Evolutionary conservation across 2,329 filamentous ascomycete species (phyloP).

Genomic region (Sporothrix humicola): DNA sequence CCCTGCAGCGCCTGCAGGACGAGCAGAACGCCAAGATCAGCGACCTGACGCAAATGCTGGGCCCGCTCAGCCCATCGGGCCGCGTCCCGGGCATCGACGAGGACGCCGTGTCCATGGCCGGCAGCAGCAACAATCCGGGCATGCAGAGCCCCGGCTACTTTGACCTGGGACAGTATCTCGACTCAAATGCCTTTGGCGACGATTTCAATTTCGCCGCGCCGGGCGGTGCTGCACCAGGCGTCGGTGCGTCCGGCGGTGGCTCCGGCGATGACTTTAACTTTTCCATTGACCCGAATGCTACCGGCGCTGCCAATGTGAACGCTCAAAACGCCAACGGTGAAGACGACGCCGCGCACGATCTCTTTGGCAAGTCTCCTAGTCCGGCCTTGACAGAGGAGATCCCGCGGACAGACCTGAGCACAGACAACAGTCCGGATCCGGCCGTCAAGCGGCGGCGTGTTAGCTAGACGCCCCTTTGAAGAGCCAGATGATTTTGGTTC

Average conservation of each 20-base stretch:
- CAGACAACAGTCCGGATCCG: slow-evolving; percentile 25
- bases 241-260: background rate
- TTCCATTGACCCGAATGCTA: background rate
- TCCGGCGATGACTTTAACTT: slow-evolving; percentile 27
- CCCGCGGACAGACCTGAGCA: slow-evolving; percentile 25
- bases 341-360: slow-evolving; percentile 25
- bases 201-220: slow-evolving; percentile 56
- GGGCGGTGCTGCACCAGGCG: slow-evolving; percentile 40
- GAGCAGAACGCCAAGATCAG: slow-evolving; percentile 80
- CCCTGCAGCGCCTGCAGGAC: slow-evolving; percentile 76
- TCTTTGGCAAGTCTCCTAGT: slow-evolving; percentile 32
- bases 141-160: slow-evolving; percentile 45
- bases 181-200: slow-evolving; percentile 52
- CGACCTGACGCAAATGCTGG: slow-evolving; percentile 73
- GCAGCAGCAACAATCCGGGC: slow-evolving; percentile 1
- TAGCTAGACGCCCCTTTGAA: slow-evolving; percentile 16
- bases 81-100: slow-evolving; percentile 73
- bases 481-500: no score
- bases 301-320: background rate
- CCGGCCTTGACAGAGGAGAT: slow-evolving; percentile 33
- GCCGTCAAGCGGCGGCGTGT: slow-evolving; percentile 29
- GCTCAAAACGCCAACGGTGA: background rate
- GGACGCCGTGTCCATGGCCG: slow-evolving; percentile 36
- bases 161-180: slow-evolving; percentile 59
- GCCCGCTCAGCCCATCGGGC: slow-evolving; percentile 80